A percentile compares a stretch with the other conserved stretches of the same genome.
These are phyloP conservation scores for Kluyveromyces sp. DNA, from an alignment of 1,139 yeast species.

Conservation along the genomic window DNA sequence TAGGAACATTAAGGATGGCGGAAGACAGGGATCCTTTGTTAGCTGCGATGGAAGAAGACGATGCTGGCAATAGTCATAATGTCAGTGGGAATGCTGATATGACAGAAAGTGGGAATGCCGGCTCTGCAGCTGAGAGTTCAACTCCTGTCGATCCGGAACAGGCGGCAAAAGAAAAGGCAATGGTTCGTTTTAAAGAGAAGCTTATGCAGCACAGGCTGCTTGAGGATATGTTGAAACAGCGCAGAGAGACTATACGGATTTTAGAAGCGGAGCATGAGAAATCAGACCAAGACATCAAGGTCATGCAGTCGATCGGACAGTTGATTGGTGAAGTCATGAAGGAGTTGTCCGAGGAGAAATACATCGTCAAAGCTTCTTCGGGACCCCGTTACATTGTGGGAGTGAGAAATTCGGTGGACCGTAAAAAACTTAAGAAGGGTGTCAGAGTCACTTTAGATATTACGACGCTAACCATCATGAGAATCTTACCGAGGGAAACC, in stretches of 20 bases:
- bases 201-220: slow-evolving; percentile 89
- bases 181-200: slow-evolving; percentile 75
- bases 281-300: slow-evolving; percentile 95
- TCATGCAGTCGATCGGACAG: slow-evolving; percentile 95
- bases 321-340: slow-evolving; percentile 95
- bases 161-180: slow-evolving; percentile 74
- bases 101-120: slow-evolving; percentile 15
- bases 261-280: slow-evolving; percentile 80
- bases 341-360: slow-evolving; percentile 90
- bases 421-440: slow-evolving; percentile 80
- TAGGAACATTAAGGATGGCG: slow-evolving; percentile 41
- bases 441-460: slow-evolving; percentile 95
- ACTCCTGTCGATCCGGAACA: slow-evolving; percentile 40
- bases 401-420: slow-evolving; percentile 86
- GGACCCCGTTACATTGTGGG: slow-evolving; percentile 99
- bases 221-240: slow-evolving; percentile 84
- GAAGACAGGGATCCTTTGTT: slow-evolving; percentile 68
- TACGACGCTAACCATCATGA: slow-evolving; percentile 97
- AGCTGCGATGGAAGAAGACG: slow-evolving; percentile 55
- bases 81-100: slow-evolving; percentile 8
- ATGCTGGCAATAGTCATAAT: slow-evolving; percentile 10
- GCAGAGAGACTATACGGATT: slow-evolving; percentile 77
- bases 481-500: slow-evolving; percentile 94
- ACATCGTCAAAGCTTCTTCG: slow-evolving; percentile 91
- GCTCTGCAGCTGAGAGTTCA: slow-evolving; percentile 15